A percentile compares a stretch with the other conserved stretches of the same genome.
Conservation (phyloP, 257 asterid species). For the Ocimum tenuiflorum region DNA sequence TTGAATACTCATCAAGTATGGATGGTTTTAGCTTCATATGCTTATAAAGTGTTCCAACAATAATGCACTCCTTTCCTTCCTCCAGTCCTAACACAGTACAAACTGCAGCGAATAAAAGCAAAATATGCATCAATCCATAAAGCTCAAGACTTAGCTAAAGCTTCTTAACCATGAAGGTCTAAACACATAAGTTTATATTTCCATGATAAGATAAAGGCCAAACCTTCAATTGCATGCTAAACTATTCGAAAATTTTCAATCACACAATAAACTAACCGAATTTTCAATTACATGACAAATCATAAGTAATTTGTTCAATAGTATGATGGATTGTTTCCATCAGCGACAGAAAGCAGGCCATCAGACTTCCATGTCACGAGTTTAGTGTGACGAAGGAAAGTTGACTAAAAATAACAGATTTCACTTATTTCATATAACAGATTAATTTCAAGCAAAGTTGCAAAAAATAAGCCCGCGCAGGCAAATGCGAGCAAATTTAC, state of each 20-base stretch:
- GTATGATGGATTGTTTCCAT: too few species aligned
- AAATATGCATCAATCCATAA: constrained; percentile 11
- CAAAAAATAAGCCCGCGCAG: background rate
- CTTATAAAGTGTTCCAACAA: constrained; percentile 87
- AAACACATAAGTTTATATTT: background rate
- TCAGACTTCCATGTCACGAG: too few species aligned
- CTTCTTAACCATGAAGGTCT: background rate
- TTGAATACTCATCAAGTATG: constrained; percentile 87
- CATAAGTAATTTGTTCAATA: too few species aligned
- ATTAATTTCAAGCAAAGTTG: too few species aligned
- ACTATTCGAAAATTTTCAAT: too few species aligned
- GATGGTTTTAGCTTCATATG: constrained; percentile 94
- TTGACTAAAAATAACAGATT: too few species aligned
- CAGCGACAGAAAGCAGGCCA: too few species aligned
- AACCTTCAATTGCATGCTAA: background rate
- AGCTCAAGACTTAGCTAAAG: background rate
- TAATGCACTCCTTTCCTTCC: constrained; percentile 69
- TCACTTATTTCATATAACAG: too few species aligned
- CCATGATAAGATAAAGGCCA: background rate
- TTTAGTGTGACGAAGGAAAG: too few species aligned
- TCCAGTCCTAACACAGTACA: constrained; percentile 84
- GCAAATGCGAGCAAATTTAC: background rate
- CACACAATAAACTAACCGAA: too few species aligned
- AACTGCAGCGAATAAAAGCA: constrained; percentile 42
- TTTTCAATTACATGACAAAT: too few species aligned